Conservation (phyloP, 148 eudicot species). For the Polygonum maritimum region DNA sequence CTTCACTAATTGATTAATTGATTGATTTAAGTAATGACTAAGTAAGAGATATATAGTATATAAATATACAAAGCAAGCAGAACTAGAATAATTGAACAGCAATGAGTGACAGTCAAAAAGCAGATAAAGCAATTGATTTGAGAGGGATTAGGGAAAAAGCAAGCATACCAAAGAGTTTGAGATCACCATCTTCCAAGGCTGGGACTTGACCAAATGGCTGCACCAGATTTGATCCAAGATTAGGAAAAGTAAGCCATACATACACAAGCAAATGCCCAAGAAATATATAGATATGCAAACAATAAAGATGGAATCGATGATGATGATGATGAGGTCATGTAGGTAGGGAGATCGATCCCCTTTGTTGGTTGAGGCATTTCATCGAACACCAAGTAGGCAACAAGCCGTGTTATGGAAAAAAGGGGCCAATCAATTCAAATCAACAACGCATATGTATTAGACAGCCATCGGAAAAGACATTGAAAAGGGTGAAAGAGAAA, state of each 20-base stretch:
- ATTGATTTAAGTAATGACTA: too few species aligned
- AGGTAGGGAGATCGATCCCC: neutral
- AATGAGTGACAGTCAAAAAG: neutral
- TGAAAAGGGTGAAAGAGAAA: neutral
- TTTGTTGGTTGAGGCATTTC: neutral
- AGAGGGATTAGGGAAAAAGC: neutral
- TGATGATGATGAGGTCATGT: neutral
- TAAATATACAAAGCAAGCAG: too few species aligned
- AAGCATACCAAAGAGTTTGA: slow-evolving; percentile 28
- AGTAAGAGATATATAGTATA: too few species aligned
- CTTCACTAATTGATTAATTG: too few species aligned
- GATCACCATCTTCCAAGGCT: slow-evolving; percentile 32
- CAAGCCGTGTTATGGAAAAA: neutral
- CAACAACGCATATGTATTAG: neutral
- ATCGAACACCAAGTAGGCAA: slow-evolving; percentile 1
- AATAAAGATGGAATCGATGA: neutral
- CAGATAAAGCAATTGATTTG: neutral
- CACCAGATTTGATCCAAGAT: neutral
- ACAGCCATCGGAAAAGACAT: neutral
- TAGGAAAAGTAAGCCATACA: neutral
- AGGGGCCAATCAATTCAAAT: neutral
- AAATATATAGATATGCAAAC: neutral
- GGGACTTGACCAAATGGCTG: slow-evolving; percentile 47
- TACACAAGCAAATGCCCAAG: neutral
- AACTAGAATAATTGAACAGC: neutral